A percentile compares a stretch with the other conserved stretches of the same genome.
These are phyloP conservation scores for Graphilbum sp. DNA, from an alignment of 2,329 filamentous ascomycete genomes.

Conservation along the genomic window DNA sequence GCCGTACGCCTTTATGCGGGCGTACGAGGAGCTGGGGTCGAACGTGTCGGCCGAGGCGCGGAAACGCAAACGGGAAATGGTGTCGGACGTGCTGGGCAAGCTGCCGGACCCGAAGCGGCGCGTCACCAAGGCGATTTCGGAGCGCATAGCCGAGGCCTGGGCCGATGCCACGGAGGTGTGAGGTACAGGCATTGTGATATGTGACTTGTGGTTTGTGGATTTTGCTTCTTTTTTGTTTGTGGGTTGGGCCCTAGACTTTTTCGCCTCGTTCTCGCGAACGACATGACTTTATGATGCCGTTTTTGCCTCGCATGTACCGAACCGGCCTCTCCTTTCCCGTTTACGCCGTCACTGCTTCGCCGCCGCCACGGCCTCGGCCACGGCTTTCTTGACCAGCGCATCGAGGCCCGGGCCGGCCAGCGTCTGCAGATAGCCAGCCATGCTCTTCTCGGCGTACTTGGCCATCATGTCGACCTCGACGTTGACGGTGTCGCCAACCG, in stretches of 20 bases:
- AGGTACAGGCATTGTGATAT: neutral
- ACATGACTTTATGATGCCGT: neutral
- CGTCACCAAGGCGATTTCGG: slow-evolving; percentile 46
- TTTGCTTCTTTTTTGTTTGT: no score
- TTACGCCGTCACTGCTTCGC: no score
- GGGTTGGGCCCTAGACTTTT: no score
- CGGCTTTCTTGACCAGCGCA: slow-evolving; percentile 57
- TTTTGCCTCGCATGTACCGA: no score
- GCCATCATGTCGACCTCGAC: slow-evolving; percentile 82
- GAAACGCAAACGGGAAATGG: slow-evolving; percentile 43
- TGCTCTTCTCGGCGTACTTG: slow-evolving; percentile 81
- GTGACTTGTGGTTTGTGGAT: neutral
- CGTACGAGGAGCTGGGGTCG: slow-evolving; percentile 41
- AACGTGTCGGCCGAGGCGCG: slow-evolving; percentile 22
- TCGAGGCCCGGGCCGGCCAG: slow-evolving; percentile 36
- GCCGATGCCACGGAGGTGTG: slow-evolving; percentile 22
- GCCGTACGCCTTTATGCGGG: slow-evolving; percentile 53
- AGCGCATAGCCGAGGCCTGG: slow-evolving; percentile 60
- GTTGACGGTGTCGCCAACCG: slow-evolving; percentile 67
- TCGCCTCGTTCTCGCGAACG: no score
- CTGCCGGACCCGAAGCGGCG: slow-evolving; percentile 51
- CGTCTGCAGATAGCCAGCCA: slow-evolving; percentile 58
- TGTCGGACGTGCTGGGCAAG: slow-evolving; percentile 37
- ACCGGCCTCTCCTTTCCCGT: no score
- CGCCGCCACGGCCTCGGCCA: slow-evolving; percentile 47